phyloP scores from a whole-genome alignment of 1,284 basidiomycete genomes.

The Pseudozyma flocculosa region DNA sequence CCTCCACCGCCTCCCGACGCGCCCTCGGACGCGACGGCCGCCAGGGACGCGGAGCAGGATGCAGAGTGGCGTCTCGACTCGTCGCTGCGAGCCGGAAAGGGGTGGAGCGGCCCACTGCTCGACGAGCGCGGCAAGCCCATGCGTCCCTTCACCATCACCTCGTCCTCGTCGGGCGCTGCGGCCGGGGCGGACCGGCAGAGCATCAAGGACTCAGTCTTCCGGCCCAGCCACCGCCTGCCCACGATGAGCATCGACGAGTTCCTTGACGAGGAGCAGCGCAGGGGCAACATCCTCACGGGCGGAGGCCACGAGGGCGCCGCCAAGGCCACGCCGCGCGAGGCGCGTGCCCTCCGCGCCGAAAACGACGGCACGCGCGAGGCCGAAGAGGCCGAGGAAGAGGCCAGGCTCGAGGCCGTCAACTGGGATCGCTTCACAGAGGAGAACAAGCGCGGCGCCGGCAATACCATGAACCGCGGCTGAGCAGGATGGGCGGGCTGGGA shows the following conservation, averaged over 20 bases:
- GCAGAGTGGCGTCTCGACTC: slow-evolving; percentile 49
- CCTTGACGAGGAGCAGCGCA: slow-evolving; percentile 76
- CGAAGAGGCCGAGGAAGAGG: slow-evolving; percentile 69
- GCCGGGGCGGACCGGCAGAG: slow-evolving; percentile 36
- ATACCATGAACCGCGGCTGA: slow-evolving; percentile 86
- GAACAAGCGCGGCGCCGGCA: slow-evolving; percentile 72
- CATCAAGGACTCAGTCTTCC: slow-evolving; percentile 84
- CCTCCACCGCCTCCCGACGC: slow-evolving; percentile 19
- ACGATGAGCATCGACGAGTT: slow-evolving; percentile 98
- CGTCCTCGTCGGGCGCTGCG: neutral
- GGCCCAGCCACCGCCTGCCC: slow-evolving; percentile 79
- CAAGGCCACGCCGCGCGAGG: slow-evolving; percentile 65
- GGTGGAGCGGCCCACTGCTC: slow-evolving; percentile 39
- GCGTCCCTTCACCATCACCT: slow-evolving; percentile 51
- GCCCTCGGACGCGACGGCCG: neutral
- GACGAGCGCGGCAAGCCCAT: slow-evolving; percentile 45
- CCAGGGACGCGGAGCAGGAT: slow-evolving; percentile 1
- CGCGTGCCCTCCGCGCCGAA: slow-evolving; percentile 60
- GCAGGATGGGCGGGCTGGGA: too few species aligned
- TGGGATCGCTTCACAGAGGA: slow-evolving; percentile 47
- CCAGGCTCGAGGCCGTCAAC: slow-evolving; percentile 38
- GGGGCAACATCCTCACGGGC: slow-evolving; percentile 82
- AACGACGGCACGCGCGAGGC: slow-evolving; percentile 75
- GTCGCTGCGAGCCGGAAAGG: neutral
- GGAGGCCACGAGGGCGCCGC: slow-evolving; percentile 74